Evolutionary conservation across 2,329 filamentous ascomycete species (phyloP).

Genomic region (Thielaviopsis musarum): DNA sequence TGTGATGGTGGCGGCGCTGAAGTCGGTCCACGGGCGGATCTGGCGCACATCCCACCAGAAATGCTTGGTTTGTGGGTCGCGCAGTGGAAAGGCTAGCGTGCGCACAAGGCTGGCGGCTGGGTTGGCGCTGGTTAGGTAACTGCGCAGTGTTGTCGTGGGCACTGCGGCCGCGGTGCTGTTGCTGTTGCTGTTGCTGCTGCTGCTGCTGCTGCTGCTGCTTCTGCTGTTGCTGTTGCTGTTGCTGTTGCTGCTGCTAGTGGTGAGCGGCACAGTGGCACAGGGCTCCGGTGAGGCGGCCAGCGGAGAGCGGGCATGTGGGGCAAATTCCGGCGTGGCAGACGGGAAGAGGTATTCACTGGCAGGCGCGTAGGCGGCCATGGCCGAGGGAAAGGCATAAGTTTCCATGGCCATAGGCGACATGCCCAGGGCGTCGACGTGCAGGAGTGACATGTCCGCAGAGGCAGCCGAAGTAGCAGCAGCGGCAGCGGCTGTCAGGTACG

Average conservation of each 20-base stretch:
- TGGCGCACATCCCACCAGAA: constrained; percentile 97
- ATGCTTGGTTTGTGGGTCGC: constrained; percentile 55
- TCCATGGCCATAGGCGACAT: background rate
- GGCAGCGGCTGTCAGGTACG: background rate
- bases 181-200: constrained; percentile 19
- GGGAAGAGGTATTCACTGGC: constrained; percentile 2
- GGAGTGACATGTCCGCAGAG: background rate
- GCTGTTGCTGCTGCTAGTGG: constrained; percentile 21
- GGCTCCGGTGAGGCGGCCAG: constrained; percentile 17
- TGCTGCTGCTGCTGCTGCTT: constrained; percentile 19
- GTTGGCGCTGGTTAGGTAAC: constrained; percentile 64
- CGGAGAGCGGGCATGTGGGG: constrained; percentile 29
- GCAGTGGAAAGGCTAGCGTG: constrained; percentile 52
- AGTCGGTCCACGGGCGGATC: constrained; percentile 65
- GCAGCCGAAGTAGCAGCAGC: background rate
- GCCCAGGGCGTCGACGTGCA: background rate
- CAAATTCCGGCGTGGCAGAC: background rate
- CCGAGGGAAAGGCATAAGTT: background rate
- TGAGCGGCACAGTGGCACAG: background rate
- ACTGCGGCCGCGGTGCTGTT: constrained; percentile 20
- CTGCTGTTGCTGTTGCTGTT: constrained; percentile 17
- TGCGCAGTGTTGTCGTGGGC: constrained; percentile 52
- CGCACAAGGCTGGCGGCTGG: constrained; percentile 70
- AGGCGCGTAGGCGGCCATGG: background rate
- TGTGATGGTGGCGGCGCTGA: constrained; percentile 56